Evolutionary conservation across 495 filamentous ascomycete genomes (phyloP).

Genomic region (Bryoglossum gracile): DNA sequence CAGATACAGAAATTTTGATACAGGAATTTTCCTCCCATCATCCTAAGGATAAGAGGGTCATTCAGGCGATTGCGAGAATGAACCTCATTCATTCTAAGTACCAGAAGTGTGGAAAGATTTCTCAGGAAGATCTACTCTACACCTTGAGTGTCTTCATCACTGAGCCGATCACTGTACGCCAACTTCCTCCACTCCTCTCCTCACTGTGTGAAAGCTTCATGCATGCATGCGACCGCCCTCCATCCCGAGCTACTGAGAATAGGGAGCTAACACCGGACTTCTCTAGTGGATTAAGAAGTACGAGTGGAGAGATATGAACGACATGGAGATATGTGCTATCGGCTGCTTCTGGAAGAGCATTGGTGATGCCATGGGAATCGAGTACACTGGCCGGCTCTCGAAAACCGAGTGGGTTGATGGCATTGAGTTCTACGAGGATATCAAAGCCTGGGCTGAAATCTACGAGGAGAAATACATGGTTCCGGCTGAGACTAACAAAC

Average conservation of each 20-base stretch:
- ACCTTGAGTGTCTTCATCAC: slow-evolving; percentile 55
- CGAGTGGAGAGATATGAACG: slow-evolving; percentile 57
- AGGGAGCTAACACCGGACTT: no score
- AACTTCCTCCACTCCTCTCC: no score
- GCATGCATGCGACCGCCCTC: no score
- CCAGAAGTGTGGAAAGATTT: slow-evolving; percentile 49
- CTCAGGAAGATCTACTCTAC: slow-evolving; percentile 59
- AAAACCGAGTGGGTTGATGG: slow-evolving; percentile 49
- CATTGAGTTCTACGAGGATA: slow-evolving; percentile 57
- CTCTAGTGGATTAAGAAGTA: slow-evolving; percentile 51
- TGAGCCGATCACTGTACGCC: slow-evolving; percentile 48
- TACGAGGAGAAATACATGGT: slow-evolving; percentile 55
- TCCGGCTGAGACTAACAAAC: slow-evolving; percentile 44
- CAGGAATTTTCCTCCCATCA: slow-evolving; percentile 42
- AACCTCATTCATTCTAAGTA: slow-evolving; percentile 61
- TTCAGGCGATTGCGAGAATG: slow-evolving; percentile 51
- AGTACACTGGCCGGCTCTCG: slow-evolving; percentile 32
- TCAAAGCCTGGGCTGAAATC: slow-evolving; percentile 47
- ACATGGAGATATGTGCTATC: slow-evolving; percentile 58
- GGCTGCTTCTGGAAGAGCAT: slow-evolving; percentile 57
- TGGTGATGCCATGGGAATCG: slow-evolving; percentile 55
- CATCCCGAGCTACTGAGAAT: no score
- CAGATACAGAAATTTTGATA: slow-evolving; percentile 54
- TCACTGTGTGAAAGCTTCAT: no score
- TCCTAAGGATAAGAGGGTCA: slow-evolving; percentile 42